Evolutionary conservation across 1,284 basidiomycete genomes (phyloP), one percentile per base, ranked within the genome.

Genomic region (Malassezia nana): DNA sequence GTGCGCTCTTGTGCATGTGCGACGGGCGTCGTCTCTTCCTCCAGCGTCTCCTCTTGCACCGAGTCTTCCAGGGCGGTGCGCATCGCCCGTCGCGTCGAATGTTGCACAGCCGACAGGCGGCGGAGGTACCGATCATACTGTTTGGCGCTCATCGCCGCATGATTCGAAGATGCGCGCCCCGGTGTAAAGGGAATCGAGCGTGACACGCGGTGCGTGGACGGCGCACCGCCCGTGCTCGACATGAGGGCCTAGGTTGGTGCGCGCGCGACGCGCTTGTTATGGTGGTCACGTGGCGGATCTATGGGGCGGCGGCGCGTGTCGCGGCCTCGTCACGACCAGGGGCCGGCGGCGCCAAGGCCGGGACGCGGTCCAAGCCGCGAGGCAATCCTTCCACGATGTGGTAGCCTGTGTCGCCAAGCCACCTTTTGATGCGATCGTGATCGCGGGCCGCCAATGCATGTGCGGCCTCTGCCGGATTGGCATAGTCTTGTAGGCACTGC

Each of bases 321-420:
- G 64, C 62, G 15, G 53, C 63, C 3, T 46, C 8, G 18, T 57
- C 46, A 59, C 64, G 62, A 1, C 64, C 64, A 15, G 60, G 59
- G 13, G n/a, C n/a, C n/a, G n/a, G n/a, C n/a, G n/a, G n/a, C n/a
- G n/a, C n/a, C n/a, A 31, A 24, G 5, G 43, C 30, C 10, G 29
- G 28, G 30, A 59, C 18, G 10, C 20, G 24, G 4, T 43, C 16
- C 41, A 43, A 58, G 28, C 54, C 55, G 6, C 29, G 13, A 1
- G 53, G 52, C 13, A 55, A 29, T 8, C 55, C 53, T 29, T 57
- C 51, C 25, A 33, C 41, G 24, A 46, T 44, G 28, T 26, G 26
- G 45, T 30, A 43, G n/a, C 43, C 32, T 6, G 16, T 5, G 3
- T 24, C 24, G 28, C 51, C 46, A 10, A 51, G 45, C 52, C 53